Evolutionary conservation across 225 moss, liverwort and hornwort genomes (phyloP), one percentile per base, ranked within the genome.

Genomic region (Thuidium tamariscinum): DNA sequence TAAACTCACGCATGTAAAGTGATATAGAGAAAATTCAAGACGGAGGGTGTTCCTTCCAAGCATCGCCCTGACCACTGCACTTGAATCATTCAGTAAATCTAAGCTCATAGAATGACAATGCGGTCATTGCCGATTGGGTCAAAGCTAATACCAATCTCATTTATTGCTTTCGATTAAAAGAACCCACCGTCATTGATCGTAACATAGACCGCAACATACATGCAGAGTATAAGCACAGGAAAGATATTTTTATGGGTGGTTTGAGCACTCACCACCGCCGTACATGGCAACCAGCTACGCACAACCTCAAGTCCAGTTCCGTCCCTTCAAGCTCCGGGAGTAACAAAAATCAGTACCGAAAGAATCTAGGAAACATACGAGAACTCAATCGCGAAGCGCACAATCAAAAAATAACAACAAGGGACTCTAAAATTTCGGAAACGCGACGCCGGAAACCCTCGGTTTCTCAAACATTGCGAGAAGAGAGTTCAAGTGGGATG

Each of bases 211-310:
- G 32, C 25, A 46, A 78, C 62, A 67, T 25, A 36, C 14, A 18
- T 5, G 25, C 66, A 78, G 41, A 41, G 51, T 37, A 18, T 5
- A 26, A 48, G 64, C 39, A 75, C 18, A 55, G 18, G 42, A 52
- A 77, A 42, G 13, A 51, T 44, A 26, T 29, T 41, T 41, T 29
- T 5, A 59, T 19, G 59, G 30, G 19, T 59, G 59, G 18, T 59
- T 39, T 59, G 8, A 55, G 81, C 37, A 87, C 91, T 91, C 74
- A 93, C 93, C 93, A 32, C 93, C 93, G 20, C 93, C 91, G 81
- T 93, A 90, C 93, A 93, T 93, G 80, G 91, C 81, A 81, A 90
- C 83, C 81, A 88, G 89, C 89, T 88, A 61, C 75, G 74, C 51
- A 64, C 51, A 78, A 77, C 84, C 81, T 89, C 75, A 69, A 79